phyloP scores from a whole-genome alignment of 176 grass and related monocot genomes.

The Aegilops umbellulata region DNA sequence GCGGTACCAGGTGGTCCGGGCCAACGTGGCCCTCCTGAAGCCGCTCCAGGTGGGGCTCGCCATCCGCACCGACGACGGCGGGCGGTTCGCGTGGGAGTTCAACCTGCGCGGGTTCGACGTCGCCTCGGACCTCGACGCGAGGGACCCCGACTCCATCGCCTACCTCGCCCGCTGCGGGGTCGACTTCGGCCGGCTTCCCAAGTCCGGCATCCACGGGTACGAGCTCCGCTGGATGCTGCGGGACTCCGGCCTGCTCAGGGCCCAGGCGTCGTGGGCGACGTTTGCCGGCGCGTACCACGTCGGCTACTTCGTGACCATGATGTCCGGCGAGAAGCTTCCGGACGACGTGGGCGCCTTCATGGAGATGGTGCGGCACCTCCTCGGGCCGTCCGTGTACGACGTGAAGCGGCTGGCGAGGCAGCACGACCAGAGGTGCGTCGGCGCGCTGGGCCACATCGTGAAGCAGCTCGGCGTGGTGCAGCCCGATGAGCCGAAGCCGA shows the following conservation, averaged over 20 bases:
- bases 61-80: background rate
- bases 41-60: slow-evolving; percentile 14
- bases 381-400: background rate
- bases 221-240: background rate
- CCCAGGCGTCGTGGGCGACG: background rate
- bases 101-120: background rate
- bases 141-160: background rate
- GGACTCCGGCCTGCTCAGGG: background rate
- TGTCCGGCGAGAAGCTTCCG: background rate
- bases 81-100: background rate
- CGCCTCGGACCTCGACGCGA: background rate
- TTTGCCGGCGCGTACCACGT: background rate
- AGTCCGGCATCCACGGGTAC: background rate
- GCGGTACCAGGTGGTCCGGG: background rate
- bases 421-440: background rate
- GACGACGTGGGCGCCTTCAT: background rate
- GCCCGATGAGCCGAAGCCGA: background rate
- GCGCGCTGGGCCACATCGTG: background rate
- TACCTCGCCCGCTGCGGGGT: background rate
- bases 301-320: background rate
- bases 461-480: background rate
- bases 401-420: background rate
- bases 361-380: rapidly evolving
- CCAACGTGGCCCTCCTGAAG: background rate
- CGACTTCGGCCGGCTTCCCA: background rate